phyloP scores from a whole-genome alignment of 2,329 filamentous ascomycete genomes.

The Colletotrichum lindemuthianum region DNA sequence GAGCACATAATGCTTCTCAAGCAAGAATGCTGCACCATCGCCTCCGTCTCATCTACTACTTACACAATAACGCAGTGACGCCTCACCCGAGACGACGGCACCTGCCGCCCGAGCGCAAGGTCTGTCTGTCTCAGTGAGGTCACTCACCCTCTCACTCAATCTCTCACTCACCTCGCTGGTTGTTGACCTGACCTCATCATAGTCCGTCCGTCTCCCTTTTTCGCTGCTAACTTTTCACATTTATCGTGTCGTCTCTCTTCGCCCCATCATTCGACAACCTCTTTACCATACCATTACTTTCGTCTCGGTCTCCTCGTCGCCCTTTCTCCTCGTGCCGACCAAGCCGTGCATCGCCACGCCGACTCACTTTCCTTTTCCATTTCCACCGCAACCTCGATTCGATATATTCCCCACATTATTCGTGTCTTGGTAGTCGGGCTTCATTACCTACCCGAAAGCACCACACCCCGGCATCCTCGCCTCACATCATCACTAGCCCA shows the following conservation, averaged over 20 bases:
- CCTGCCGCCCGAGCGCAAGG: background rate
- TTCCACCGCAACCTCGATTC: background rate
- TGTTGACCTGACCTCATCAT: slow-evolving; percentile 22
- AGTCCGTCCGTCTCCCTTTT: background rate
- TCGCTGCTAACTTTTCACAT: slow-evolving; percentile 14
- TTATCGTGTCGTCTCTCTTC: background rate
- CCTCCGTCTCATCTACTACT: slow-evolving; percentile 18
- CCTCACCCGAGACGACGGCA: slow-evolving; percentile 26
- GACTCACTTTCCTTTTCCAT: background rate
- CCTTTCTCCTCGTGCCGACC: background rate
- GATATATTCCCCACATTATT: background rate
- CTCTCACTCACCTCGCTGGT: too few relatives aligned
- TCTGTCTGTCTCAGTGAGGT: too few relatives aligned
- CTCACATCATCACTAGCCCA: slow-evolving; percentile 31
- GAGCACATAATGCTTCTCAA: slow-evolving; percentile 1
- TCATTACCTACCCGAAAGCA: slow-evolving; percentile 9
- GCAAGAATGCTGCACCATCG: slow-evolving; percentile 10
- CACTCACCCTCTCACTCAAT: too few relatives aligned
- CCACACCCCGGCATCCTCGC: background rate
- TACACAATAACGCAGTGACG: background rate
- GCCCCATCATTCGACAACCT: slow-evolving; percentile 6
- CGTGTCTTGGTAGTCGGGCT: background rate
- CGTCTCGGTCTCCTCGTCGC: background rate
- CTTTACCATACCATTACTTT: background rate
- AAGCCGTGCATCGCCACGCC: slow-evolving; percentile 10